Evolutionary conservation across 164 flowering plant species (phyloP).

Genomic region (Buxus sempervirens): DNA sequence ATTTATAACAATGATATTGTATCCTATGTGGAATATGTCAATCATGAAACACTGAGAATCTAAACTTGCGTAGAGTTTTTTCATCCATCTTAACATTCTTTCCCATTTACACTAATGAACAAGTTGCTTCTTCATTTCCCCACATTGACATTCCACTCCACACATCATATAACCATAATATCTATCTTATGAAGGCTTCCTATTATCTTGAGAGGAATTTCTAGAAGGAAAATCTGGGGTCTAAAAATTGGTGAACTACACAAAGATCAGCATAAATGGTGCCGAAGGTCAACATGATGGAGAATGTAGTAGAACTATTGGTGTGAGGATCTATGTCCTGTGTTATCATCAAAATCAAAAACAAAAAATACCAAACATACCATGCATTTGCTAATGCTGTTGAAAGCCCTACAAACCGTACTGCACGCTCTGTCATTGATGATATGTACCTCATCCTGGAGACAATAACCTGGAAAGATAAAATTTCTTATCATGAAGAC

Average conservation of each 20-base stretch:
- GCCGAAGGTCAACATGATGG: background rate
- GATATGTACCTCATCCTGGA: conserved; percentile 99
- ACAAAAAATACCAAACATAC: conserved; percentile 37
- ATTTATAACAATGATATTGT: no score
- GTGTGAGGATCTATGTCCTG: background rate
- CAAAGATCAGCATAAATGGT: background rate
- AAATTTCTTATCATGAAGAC: conserved; percentile 7
- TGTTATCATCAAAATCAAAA: background rate
- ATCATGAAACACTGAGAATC: no score
- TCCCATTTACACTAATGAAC: no score
- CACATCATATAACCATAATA: no score
- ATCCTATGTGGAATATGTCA: no score
- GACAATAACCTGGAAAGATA: conserved; percentile 77
- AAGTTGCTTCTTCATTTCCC: no score
- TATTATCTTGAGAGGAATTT: no score
- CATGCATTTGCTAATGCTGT: conserved; percentile 98
- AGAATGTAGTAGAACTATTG: background rate
- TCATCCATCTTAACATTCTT: no score
- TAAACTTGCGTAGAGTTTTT: no score
- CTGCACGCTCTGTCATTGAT: conserved; percentile 85
- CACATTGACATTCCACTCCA: no score
- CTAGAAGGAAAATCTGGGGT: background rate
- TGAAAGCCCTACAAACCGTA: conserved; percentile 95
- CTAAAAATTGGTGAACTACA: background rate
- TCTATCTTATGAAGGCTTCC: no score